Percentiles rank a stretch among this genome's conserved stretches.
Conservation (phyloP, 1,284 basidiomycete species). For the Calocybe gambosa region DNA sequence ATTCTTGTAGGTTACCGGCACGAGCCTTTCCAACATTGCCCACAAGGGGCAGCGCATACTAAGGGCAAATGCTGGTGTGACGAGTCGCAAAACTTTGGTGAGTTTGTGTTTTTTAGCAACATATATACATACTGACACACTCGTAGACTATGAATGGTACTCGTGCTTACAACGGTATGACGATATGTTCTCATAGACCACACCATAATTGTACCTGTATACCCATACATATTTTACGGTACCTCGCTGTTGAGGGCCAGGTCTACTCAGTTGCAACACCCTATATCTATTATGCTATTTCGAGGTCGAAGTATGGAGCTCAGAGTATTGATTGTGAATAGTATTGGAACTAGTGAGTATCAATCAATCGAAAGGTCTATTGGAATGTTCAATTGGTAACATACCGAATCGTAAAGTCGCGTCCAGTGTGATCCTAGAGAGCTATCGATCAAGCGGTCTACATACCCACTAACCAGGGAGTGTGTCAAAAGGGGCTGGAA, state of each 20-base stretch:
- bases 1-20: constrained; percentile 49
- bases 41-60: constrained; percentile 50
- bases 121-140: neutral
- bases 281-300: too few relatives aligned
- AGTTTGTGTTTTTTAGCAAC: constrained; percentile 13
- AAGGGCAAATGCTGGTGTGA: constrained; percentile 70
- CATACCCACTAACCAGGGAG: constrained; percentile 81
- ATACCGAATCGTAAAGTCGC: constrained; percentile 83
- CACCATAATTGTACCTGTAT: constrained; percentile 1
- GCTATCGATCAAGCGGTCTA: constrained; percentile 82
- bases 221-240: neutral
- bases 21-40: constrained; percentile 79
- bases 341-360: constrained; percentile 53
- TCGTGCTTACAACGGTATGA: constrained; percentile 74
- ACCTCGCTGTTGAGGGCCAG: neutral
- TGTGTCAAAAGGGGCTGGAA: constrained; percentile 92
- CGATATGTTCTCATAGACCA: constrained; percentile 39
- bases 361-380: neutral
- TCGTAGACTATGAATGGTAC: constrained; percentile 71
- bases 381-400: constrained; percentile 19
- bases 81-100: constrained; percentile 56
- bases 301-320: constrained; percentile 12
- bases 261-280: too few relatives aligned
- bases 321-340: constrained; percentile 79
- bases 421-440: constrained; percentile 93